Conservation (phyloP, 768 basidiomycete genomes). For the Termitomyces eurrhizus region DNA sequence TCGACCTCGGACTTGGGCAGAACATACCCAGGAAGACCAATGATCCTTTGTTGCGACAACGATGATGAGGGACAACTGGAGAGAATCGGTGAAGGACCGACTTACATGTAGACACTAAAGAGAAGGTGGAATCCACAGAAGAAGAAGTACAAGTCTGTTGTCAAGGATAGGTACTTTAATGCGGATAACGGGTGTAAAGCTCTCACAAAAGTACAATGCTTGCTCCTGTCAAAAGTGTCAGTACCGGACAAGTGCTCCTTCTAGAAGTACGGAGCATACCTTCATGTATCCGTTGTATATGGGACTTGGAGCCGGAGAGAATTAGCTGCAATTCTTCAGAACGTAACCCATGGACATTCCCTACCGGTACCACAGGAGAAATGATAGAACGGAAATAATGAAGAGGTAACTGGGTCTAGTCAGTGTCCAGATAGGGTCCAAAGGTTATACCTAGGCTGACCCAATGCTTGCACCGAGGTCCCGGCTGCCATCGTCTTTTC, state of each 20-base stretch:
- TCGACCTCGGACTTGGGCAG: slow-evolving; percentile 32
- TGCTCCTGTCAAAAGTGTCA: slow-evolving; percentile 61
- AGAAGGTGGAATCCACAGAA: slow-evolving; percentile 94
- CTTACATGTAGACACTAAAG: slow-evolving; percentile 90
- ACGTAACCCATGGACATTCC: slow-evolving; percentile 20
- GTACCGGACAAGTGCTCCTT: slow-evolving; percentile 12
- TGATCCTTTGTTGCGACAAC: slow-evolving; percentile 58
- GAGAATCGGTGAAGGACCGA: slow-evolving; percentile 14
- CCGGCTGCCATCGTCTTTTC: slow-evolving; percentile 68
- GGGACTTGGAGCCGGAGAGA: slow-evolving; percentile 49
- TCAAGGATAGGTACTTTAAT: slow-evolving; percentile 22
- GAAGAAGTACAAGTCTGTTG: slow-evolving; percentile 90
- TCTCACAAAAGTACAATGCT: slow-evolving; percentile 88
- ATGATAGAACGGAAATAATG: slow-evolving; percentile 74
- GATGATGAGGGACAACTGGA: slow-evolving; percentile 24
- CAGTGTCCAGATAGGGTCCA: slow-evolving; percentile 17
- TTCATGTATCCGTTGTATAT: slow-evolving; percentile 99
- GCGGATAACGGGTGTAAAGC: slow-evolving; percentile 19
- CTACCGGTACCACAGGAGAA: slow-evolving; percentile 94
- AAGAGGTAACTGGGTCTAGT: slow-evolving; percentile 61
- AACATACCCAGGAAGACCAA: slow-evolving; percentile 82
- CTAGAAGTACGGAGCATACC: slow-evolving; percentile 38
- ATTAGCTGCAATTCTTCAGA: not conserved
- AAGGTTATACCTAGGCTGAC: slow-evolving; percentile 39
- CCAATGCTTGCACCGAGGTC: slow-evolving; percentile 82